A percentile compares a stretch with the other conserved stretches of the same genome.
Evolutionary conservation across 2,329 filamentous ascomycete species (phyloP).

Genomic region (Penicillium sp.): DNA sequence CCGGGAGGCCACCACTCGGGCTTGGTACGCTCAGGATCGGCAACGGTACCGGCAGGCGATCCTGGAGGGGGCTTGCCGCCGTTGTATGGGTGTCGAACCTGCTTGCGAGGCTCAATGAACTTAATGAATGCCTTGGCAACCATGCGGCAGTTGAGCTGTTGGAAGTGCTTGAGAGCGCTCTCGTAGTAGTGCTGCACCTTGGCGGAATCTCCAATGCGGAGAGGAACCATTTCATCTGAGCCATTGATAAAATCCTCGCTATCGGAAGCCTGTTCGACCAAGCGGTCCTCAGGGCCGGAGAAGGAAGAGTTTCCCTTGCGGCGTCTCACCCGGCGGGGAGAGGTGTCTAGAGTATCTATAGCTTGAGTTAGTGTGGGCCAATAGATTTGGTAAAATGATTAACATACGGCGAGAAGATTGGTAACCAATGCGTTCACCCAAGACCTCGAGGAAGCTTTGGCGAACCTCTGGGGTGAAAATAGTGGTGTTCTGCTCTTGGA

Average conservation of each 20-base stretch:
- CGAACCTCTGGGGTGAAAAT: slow-evolving; percentile 37
- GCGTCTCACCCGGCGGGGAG: slow-evolving; percentile 32
- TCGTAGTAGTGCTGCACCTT: slow-evolving; percentile 44
- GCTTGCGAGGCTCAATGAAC: slow-evolving; percentile 50
- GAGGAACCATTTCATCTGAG: slow-evolving; percentile 30
- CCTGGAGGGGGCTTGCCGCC: slow-evolving; percentile 40
- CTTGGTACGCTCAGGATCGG: slow-evolving; percentile 47
- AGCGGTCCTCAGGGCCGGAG: slow-evolving; percentile 17
- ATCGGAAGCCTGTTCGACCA: slow-evolving; percentile 24
- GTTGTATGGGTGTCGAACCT: slow-evolving; percentile 52
- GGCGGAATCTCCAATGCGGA: slow-evolving; percentile 42
- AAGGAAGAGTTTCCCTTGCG: slow-evolving; percentile 27
- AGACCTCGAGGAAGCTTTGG: slow-evolving; percentile 37
- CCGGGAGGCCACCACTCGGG: slow-evolving; percentile 48
- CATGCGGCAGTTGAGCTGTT: slow-evolving; percentile 49
- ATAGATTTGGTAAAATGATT: neutral
- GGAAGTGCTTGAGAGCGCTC: slow-evolving; percentile 44
- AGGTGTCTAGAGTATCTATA: slow-evolving; percentile 17
- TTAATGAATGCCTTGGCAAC: slow-evolving; percentile 51
- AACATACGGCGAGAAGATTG: slow-evolving; percentile 31
- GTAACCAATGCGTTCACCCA: slow-evolving; percentile 33
- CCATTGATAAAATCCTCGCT: slow-evolving; percentile 24
- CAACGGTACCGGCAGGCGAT: slow-evolving; percentile 38
- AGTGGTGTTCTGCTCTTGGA: slow-evolving; percentile 31
- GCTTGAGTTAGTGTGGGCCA: neutral